Percentiles rank a stretch among this genome's conserved stretches.
These are phyloP conservation scores for Pyricularia grisea DNA, from an alignment of 2,329 filamentous ascomycete species.

Conservation along the genomic window DNA sequence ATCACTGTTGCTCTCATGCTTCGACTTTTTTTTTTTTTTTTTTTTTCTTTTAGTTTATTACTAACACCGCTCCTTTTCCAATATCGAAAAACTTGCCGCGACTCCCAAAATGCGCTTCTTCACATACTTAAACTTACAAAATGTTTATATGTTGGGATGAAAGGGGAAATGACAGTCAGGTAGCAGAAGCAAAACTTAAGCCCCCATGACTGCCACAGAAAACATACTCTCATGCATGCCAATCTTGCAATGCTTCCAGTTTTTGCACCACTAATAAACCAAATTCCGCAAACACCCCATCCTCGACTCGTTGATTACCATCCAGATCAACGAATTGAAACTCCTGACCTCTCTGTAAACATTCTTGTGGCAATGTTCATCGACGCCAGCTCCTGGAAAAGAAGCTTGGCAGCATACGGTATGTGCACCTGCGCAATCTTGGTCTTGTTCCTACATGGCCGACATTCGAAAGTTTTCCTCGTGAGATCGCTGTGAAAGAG, in stretches of 20 bases:
- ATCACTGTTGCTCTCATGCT: background rate
- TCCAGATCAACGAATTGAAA: constrained; percentile 51
- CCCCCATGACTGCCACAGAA: background rate
- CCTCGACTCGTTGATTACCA: background rate
- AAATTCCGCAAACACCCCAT: background rate
- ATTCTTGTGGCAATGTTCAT: constrained; percentile 99
- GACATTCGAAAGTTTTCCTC: constrained; percentile 92
- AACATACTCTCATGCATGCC: background rate
- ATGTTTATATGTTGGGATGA: background rate
- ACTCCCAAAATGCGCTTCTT: background rate
- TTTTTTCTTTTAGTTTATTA: background rate
- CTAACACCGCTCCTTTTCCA: background rate
- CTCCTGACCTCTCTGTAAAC: constrained; percentile 81
- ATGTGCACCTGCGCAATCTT: constrained; percentile 97
- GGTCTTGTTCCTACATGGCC: constrained; percentile 98
- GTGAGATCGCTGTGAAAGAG: constrained; percentile 67
- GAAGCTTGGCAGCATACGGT: constrained; percentile 91
- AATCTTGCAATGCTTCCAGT: background rate
- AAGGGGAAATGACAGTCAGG: background rate
- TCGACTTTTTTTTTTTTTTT: background rate
- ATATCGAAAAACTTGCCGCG: background rate
- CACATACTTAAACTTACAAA: background rate
- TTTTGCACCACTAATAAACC: background rate
- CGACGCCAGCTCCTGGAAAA: constrained; percentile 94
- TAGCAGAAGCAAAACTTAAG: background rate